These are phyloP conservation scores for Ceratobasidium sp. DNA, from an alignment of 1,284 basidiomycete species.

Conservation along the genomic window DNA sequence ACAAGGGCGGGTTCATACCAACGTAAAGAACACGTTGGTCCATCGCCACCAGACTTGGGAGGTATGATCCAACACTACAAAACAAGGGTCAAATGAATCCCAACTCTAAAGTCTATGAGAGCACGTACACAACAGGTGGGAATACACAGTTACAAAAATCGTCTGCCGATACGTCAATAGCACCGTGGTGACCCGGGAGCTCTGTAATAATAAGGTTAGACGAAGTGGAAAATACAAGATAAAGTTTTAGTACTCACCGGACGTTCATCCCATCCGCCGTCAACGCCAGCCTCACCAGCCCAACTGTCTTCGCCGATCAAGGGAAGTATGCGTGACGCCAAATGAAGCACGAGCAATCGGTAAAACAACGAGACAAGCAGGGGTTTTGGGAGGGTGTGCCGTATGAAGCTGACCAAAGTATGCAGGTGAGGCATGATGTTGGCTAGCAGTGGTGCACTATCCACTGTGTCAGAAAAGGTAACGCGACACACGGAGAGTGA, in stretches of 20 bases:
- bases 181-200: slow-evolving; percentile 76
- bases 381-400: slow-evolving; percentile 85
- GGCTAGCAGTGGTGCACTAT: slow-evolving; percentile 76
- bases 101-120: slow-evolving; percentile 63
- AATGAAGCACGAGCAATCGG: slow-evolving; percentile 84
- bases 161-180: slow-evolving; percentile 84
- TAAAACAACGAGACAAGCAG: slow-evolving; percentile 87
- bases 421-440: slow-evolving; percentile 85
- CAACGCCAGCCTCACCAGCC: slow-evolving; percentile 74
- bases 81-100: background rate
- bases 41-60: slow-evolving; percentile 91
- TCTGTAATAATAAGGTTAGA: slow-evolving; percentile 63
- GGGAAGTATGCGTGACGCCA: slow-evolving; percentile 85
- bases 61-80: slow-evolving; percentile 64
- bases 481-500: too few species aligned
- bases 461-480: slow-evolving; percentile 33
- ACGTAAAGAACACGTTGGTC: slow-evolving; percentile 87
- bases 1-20: slow-evolving; percentile 53
- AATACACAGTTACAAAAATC: slow-evolving; percentile 87
- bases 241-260: slow-evolving; percentile 65
- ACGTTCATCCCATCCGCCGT: slow-evolving; percentile 76
- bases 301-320: slow-evolving; percentile 85
- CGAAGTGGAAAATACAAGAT: background rate
- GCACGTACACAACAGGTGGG: slow-evolving; percentile 80
- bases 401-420: slow-evolving; percentile 80